Conservation (phyloP, 1,139 yeast species). For the Zygoascus hellenicus region DNA sequence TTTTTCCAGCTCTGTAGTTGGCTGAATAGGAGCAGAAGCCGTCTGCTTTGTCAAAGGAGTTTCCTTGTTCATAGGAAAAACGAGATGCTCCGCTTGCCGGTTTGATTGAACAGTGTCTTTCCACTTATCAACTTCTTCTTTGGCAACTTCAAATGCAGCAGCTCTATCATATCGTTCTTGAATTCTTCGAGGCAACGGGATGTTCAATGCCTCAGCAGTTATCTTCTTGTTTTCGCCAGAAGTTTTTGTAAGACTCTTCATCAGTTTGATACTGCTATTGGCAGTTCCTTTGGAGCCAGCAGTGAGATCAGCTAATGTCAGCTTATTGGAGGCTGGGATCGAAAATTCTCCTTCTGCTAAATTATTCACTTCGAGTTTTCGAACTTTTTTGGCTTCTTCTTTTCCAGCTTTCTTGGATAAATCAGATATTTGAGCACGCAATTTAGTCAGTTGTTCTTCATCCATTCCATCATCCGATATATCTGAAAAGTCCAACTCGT, state of each 20-base stretch:
- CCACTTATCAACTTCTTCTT: slow-evolving; percentile 85
- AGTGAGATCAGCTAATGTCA: slow-evolving; percentile 73
- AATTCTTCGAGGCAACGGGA: slow-evolving; percentile 81
- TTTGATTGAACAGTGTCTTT: slow-evolving; percentile 72
- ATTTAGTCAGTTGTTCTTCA: slow-evolving; percentile 22
- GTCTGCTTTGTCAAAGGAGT: slow-evolving; percentile 42
- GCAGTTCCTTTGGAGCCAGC: slow-evolving; percentile 26
- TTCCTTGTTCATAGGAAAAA: slow-evolving; percentile 60
- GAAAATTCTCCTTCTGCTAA: slow-evolving; percentile 66
- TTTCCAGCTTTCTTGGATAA: slow-evolving; percentile 20
- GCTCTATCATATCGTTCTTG: slow-evolving; percentile 81
- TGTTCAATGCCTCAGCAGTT: slow-evolving; percentile 49
- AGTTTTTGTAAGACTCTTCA: slow-evolving; percentile 1
- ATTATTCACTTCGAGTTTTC: slow-evolving; percentile 47
- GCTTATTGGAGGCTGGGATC: slow-evolving; percentile 52
- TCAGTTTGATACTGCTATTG: background rate
- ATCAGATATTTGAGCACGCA: slow-evolving; percentile 24
- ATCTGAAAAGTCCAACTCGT: slow-evolving; percentile 21
- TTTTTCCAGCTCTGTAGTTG: slow-evolving; percentile 60
- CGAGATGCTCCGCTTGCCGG: slow-evolving; percentile 77
- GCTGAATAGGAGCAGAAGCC: slow-evolving; percentile 47
- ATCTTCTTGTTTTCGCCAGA: slow-evolving; percentile 2
- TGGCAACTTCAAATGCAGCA: slow-evolving; percentile 88
- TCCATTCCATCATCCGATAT: slow-evolving; percentile 24
- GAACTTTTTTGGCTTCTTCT: slow-evolving; percentile 32